These are phyloP conservation scores for Eutrema salsugineum DNA, from an alignment of 441 rosid species.

Conservation along the genomic window DNA sequence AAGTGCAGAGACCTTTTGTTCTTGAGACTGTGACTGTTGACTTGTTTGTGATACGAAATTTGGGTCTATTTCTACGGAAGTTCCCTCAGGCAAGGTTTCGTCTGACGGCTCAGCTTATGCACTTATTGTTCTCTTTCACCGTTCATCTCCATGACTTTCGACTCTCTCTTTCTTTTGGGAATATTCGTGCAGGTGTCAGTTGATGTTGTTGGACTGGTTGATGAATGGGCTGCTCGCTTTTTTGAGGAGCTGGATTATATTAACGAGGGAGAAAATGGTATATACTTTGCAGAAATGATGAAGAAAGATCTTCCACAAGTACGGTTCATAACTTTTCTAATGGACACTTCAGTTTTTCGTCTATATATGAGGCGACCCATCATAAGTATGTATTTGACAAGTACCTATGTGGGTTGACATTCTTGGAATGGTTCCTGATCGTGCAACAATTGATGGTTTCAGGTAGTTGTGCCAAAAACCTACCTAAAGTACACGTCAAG, in stretches of 20 bases:
- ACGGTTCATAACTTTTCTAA: slow-evolving; percentile 26
- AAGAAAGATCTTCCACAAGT: slow-evolving; percentile 98
- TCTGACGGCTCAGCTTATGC: slow-evolving; percentile 16
- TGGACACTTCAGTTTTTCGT: background rate
- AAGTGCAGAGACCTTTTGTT: slow-evolving; percentile 97
- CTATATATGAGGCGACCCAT: background rate
- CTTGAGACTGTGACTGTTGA: slow-evolving; percentile 97
- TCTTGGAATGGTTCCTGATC: background rate
- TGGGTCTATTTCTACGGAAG: slow-evolving; percentile 78
- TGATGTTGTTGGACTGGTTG: slow-evolving; percentile 96
- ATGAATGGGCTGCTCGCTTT: slow-evolving; percentile 99
- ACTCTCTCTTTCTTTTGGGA: background rate
- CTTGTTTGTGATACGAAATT: slow-evolving; percentile 76
- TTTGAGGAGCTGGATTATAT: slow-evolving; percentile 98
- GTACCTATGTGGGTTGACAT: slow-evolving; percentile 1
- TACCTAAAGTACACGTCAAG: slow-evolving; percentile 82
- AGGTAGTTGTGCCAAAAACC: slow-evolving; percentile 93
- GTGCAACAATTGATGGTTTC: slow-evolving; percentile 21
- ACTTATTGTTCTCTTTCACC: background rate
- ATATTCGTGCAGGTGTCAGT: slow-evolving; percentile 53
- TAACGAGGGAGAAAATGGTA: slow-evolving; percentile 94
- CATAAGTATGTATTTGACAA: background rate
- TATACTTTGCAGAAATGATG: slow-evolving; percentile 92
- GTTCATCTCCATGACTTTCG: background rate
- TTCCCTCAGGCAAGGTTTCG: slow-evolving; percentile 79